Percentiles rank a stretch among this genome's conserved stretches.
These are phyloP conservation scores for Bonia amplexicaulis DNA, from an alignment of 176 grass and related monocot species.

Conservation along the genomic window DNA sequence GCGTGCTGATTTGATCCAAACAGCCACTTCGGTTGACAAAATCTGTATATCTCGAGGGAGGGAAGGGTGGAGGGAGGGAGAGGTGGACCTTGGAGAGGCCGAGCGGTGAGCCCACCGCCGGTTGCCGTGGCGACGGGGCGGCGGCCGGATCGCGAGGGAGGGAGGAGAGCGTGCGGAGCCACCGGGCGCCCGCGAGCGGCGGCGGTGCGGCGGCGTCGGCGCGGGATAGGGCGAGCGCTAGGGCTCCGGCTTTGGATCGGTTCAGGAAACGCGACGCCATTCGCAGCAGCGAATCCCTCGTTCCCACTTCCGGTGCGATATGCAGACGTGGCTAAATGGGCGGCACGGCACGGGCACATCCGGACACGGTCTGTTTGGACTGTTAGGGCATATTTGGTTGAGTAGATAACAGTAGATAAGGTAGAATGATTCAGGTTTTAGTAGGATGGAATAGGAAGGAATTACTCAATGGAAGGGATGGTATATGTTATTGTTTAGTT, in stretches of 20 bases:
- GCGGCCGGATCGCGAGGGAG: conserved; percentile 27
- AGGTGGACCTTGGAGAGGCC: conserved; percentile 39
- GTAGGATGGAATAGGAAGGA: too few relatives aligned
- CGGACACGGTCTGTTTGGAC: too few relatives aligned
- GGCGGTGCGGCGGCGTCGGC: background rate
- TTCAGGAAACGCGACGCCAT: conserved; percentile 44
- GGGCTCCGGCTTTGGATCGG: conserved; percentile 49
- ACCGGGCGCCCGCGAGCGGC: background rate
- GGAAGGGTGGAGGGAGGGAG: background rate
- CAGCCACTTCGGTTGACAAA: background rate
- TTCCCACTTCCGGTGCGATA: background rate
- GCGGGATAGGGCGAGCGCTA: conserved; percentile 23
- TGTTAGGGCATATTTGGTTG: too few relatives aligned
- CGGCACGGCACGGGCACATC: too few relatives aligned
- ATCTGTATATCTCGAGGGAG: background rate
- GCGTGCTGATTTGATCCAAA: background rate
- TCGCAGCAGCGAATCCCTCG: background rate
- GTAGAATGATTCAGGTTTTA: too few relatives aligned
- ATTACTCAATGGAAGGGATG: too few relatives aligned
- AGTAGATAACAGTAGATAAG: too few relatives aligned
- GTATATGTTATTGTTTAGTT: too few relatives aligned
- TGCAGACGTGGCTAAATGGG: too few relatives aligned
- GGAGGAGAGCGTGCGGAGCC: conserved; percentile 14
- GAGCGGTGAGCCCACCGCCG: conserved; percentile 8
- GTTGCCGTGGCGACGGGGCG: background rate